Evolutionary conservation across 2,329 filamentous ascomycete genomes (phyloP).

Genomic region (Penicillium freii): DNA sequence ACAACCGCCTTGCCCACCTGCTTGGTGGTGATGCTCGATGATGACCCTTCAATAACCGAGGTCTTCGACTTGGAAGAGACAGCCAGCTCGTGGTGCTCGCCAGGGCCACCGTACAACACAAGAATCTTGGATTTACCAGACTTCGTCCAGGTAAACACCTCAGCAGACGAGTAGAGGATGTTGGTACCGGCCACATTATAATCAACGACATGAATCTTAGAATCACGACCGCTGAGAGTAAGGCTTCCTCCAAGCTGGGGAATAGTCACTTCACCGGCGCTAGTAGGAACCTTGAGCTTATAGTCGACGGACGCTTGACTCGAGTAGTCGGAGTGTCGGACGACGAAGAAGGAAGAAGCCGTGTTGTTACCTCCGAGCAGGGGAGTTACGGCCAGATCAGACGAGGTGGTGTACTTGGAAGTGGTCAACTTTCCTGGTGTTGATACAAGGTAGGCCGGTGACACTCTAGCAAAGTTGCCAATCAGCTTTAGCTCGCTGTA

Average conservation of each 20-base stretch:
- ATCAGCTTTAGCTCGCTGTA: constrained; percentile 76
- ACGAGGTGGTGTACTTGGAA: constrained; percentile 51
- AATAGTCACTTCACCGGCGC: constrained; percentile 39
- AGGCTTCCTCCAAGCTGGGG: constrained; percentile 43
- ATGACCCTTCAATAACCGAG: constrained; percentile 36
- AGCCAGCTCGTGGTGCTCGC: constrained; percentile 45
- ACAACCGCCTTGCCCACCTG: constrained; percentile 29
- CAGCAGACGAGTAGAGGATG: constrained; percentile 45
- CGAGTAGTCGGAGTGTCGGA: constrained; percentile 66
- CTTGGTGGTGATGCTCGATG: constrained; percentile 31
- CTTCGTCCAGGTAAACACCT: constrained; percentile 55
- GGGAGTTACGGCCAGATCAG: constrained; percentile 60
- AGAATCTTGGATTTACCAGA: constrained; percentile 55
- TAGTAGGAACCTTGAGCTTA: constrained; percentile 56
- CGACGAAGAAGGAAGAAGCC: constrained; percentile 56
- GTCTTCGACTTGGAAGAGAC: constrained; percentile 29
- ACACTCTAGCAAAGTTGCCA: constrained; percentile 71
- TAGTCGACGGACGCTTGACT: constrained; percentile 59
- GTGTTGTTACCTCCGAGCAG: constrained; percentile 54
- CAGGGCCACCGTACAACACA: constrained; percentile 41
- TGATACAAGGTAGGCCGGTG: constrained; percentile 65
- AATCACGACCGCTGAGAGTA: constrained; percentile 43
- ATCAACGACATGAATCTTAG: constrained; percentile 46
- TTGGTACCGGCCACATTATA: constrained; percentile 42
- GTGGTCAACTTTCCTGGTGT: constrained; percentile 48